Percentiles rank a stretch among this genome's conserved stretches.
Evolutionary conservation across 176 grass and related monocot species (phyloP).

Genomic region (Carex cristatella): DNA sequence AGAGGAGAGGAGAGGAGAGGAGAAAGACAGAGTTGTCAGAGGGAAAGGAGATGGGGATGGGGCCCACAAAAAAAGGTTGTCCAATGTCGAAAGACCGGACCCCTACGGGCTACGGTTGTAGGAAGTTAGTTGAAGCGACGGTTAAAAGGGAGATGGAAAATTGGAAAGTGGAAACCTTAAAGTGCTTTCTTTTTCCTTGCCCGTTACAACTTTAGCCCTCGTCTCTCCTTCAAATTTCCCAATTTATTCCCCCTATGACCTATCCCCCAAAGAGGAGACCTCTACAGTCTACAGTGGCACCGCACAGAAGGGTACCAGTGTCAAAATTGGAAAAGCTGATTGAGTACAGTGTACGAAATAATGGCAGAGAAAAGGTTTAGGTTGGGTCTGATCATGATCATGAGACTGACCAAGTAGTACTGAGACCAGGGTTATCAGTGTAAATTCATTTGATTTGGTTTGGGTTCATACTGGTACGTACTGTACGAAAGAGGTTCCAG

Average conservation of each 20-base stretch:
- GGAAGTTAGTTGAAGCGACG: slow-evolving; percentile 27
- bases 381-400: slow-evolving; percentile 8
- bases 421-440: background rate
- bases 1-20: no score
- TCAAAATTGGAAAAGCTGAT: background rate
- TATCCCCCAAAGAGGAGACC: no score
- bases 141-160: slow-evolving; percentile 20
- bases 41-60: background rate
- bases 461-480: background rate
- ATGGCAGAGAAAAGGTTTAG: background rate
- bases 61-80: background rate
- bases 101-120: background rate
- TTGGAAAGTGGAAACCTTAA: background rate
- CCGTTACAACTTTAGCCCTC: slow-evolving; percentile 38
- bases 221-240: background rate
- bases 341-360: slow-evolving; percentile 4
- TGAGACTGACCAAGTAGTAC: background rate
- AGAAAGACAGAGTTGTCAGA: no score
- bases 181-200: background rate
- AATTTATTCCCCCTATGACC: background rate
- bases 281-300: background rate
- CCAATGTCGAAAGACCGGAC: background rate
- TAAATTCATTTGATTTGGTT: background rate
- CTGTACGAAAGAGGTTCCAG: slow-evolving; percentile 1
- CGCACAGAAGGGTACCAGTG: slow-evolving; percentile 1